These are phyloP conservation scores for Blastocystis sp. DNA, from an alignment of 352 stramenopile genomes.

Conservation along the genomic window DNA sequence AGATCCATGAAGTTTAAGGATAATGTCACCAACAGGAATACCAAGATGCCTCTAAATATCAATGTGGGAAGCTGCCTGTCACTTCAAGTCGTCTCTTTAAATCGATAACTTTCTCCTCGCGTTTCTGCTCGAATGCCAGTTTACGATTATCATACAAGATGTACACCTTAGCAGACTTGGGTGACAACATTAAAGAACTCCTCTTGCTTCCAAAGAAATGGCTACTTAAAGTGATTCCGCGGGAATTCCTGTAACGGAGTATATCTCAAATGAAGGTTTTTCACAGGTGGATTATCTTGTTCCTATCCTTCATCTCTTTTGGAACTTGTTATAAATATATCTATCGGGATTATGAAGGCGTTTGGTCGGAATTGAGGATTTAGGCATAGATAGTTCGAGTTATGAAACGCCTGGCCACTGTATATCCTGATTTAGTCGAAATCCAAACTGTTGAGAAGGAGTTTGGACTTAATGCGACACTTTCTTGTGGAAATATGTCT, in stretches of 20 bases:
- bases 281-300: not conserved
- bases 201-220: too few relatives aligned
- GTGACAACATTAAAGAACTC: not conserved
- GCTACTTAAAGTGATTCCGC: too few relatives aligned
- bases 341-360: conserved; percentile 26
- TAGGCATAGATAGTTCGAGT: conserved; percentile 20
- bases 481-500: conserved; percentile 1
- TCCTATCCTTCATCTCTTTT: not conserved
- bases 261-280: too few relatives aligned
- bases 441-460: not conserved
- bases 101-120: not conserved
- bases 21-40: not conserved
- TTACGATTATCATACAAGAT: not conserved
- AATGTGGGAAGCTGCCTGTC: not conserved
- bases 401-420: not conserved
- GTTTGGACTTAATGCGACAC: not conserved
- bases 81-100: not conserved
- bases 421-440: conserved; percentile 52
- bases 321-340: not conserved
- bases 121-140: not conserved
- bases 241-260: too few relatives aligned
- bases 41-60: not conserved
- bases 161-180: not conserved
- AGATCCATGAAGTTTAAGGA: not conserved
- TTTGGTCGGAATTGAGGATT: not conserved